Evolutionary conservation across 805 yeast species (phyloP).

Genomic region (Torulaspora microellipsoides): DNA sequence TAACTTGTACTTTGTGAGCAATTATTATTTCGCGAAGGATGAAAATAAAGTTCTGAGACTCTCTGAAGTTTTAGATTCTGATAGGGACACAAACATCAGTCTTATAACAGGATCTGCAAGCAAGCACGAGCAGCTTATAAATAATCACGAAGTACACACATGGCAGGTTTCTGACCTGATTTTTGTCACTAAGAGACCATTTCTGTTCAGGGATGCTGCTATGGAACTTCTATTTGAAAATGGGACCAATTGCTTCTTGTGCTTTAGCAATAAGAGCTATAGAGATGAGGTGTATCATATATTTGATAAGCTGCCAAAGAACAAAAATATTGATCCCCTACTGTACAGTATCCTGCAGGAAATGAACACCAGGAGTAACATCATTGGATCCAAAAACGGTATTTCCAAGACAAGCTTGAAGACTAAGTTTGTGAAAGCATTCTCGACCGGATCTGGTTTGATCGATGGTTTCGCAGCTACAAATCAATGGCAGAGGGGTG

Average conservation of each 20-base stretch:
- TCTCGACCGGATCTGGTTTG: slow-evolving; percentile 14
- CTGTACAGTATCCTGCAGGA: slow-evolving; percentile 50
- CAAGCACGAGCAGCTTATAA: slow-evolving; percentile 8
- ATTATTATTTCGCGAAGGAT: slow-evolving; percentile 49
- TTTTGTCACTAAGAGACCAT: slow-evolving; percentile 68
- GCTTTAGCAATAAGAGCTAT: slow-evolving; percentile 49
- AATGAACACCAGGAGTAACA: slow-evolving; percentile 38
- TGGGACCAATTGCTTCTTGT: slow-evolving; percentile 66
- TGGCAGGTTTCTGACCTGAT: slow-evolving; percentile 62
- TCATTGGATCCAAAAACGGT: slow-evolving; percentile 31
- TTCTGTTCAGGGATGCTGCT: slow-evolving; percentile 74
- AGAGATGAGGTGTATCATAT: slow-evolving; percentile 54
- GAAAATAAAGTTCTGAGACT: slow-evolving; percentile 58
- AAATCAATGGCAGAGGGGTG: slow-evolving; percentile 69
- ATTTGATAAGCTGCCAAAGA: slow-evolving; percentile 46
- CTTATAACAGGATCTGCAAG: slow-evolving; percentile 46
- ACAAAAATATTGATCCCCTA: slow-evolving; percentile 50
- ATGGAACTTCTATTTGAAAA: slow-evolving; percentile 70
- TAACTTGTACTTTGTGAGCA: slow-evolving; percentile 64
- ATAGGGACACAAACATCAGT: slow-evolving; percentile 65
- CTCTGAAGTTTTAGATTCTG: slow-evolving; percentile 55
- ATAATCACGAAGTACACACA: slow-evolving; percentile 44
- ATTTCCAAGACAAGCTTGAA: slow-evolving; percentile 36
- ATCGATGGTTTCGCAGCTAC: slow-evolving; percentile 45
- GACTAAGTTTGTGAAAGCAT: slow-evolving; percentile 43